Evolutionary conservation across 1,284 basidiomycete species (phyloP), one percentile per base, ranked within the genome.

Genomic region (Ganoderma leucocontextum): DNA sequence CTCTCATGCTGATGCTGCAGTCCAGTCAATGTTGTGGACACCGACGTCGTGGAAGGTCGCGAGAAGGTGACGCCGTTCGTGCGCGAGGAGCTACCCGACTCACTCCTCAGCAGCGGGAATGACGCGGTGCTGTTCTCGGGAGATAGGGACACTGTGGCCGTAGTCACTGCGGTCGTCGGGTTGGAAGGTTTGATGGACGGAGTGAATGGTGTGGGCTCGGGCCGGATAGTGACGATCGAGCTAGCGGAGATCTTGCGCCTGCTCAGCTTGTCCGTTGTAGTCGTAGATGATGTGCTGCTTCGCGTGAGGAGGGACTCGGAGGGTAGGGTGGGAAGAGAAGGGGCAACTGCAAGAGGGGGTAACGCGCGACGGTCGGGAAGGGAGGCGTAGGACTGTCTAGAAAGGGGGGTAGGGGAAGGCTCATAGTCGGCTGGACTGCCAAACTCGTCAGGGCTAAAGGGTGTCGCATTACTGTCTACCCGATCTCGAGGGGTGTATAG

Each of bases 141-240:
- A 8, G 83, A 81, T 53, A 83, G 85, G 0, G 87, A 87, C 2
- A 88, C 89, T 0, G 88, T 91, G 68, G 89, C 87, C 0, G 87
- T 77, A 0, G 91, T 91, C n/a, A 93, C 68, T 4, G 90, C 90
- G 33, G 90, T 93, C 38, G 91, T 93, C 1, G 90, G 82, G 68
- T 85, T 86, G 0, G 88, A 83, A 0, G 86, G 86, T 13, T 87
- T 83, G 55, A 89, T 79, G 15, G 71, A 86, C 81, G 52, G 81
- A 72, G 42, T 84, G 78, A 75, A 81, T 73, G 70, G 77, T 39
- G 74, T 70, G 0, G 74, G 70, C 39, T 78, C 78, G 17, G 81
- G 85, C 52, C 90, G 87, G 58, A 89, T 77, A 13, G 90, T 92
- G 12, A 82, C 76, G 58, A 81, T 85, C 6, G 89, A 87, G 49